Evolutionary conservation across 805 yeast genomes (phyloP), one percentile per base, ranked within the genome.

Genomic region (Kockiozyma suomiensis): DNA sequence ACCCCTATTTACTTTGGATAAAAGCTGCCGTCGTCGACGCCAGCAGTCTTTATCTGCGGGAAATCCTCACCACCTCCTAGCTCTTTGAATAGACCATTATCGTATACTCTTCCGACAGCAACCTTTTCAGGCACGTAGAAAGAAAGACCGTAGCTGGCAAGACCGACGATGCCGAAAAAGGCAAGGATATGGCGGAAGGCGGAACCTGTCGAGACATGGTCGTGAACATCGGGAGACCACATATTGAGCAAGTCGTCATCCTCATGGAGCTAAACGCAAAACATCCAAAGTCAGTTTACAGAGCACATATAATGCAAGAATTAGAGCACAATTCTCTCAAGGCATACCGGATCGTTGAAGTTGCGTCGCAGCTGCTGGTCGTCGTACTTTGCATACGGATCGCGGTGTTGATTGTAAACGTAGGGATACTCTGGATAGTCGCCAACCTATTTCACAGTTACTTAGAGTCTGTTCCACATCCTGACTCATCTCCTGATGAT

Each of bases 171-270:
- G n/a, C 80, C 84, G 68, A 86, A 82, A 74, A 86, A 86, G 30
- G 65, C 59, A n/a, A 75, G 75, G 64, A 85, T 81, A 72, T 83
- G 83, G 67, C 74, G 79, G 54, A 84, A 73, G 0, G 96, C 96
- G 33, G 82, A 80, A 48, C 74, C 70, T 73, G 87, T 86, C 41
- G 81, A 76, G 35, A 84, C 87, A 40, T 78, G 73, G 67, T 85
- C 84, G 72, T 79, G 83, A 70, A 85, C 81, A 70, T 89, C 96
- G 12, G 96, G 94, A 7, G 96, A 82, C 96, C 96, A 89, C 79
- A 88, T 81, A 73, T 89, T 92, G 70, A 85, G 79, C 73, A 82
- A 76, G 70, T 89, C 96, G 66, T 85, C 87, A 68, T 85, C 83
- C 56, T 85, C 83, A 72, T 85, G 85, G 65, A 88, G 73, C 30